A percentile compares a stretch with the other conserved stretches of the same genome.
These are phyloP conservation scores for Pisolithus tinctorius DNA, from an alignment of 768 basidiomycete species.

Conservation along the genomic window DNA sequence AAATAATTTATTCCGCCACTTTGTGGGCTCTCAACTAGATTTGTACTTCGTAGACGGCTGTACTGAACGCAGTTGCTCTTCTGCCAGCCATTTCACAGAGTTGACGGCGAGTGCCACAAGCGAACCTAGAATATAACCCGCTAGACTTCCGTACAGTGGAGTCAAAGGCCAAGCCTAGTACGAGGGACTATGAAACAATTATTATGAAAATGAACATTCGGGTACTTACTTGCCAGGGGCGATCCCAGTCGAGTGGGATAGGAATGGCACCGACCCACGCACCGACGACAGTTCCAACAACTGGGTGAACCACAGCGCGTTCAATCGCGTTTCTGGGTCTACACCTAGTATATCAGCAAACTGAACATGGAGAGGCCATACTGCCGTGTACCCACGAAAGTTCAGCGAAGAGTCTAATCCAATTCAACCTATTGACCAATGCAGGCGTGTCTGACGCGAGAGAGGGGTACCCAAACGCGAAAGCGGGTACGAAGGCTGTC, in stretches of 20 bases:
- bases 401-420: conserved; percentile 78
- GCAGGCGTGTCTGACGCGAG: conserved; percentile 36
- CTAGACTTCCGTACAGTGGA: conserved; percentile 62
- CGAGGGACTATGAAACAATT: conserved; percentile 2
- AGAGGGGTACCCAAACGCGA: conserved; percentile 59
- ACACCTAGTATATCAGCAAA: conserved; percentile 1
- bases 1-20: background rate
- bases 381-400: conserved; percentile 52
- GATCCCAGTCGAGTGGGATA: conserved; percentile 92
- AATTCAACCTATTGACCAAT: conserved; percentile 52
- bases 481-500: conserved; percentile 59
- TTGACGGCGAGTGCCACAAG: conserved; percentile 46
- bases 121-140: conserved; percentile 63
- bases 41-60: conserved; percentile 15
- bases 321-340: conserved; percentile 65
- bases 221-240: conserved; percentile 85
- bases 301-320: conserved; percentile 75
- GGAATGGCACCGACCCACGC: conserved; percentile 79
- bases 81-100: conserved; percentile 30
- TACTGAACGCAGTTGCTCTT: conserved; percentile 28
- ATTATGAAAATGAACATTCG: background rate
- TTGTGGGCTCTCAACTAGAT: conserved; percentile 9
- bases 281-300: conserved; percentile 63
- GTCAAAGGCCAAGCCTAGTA: conserved; percentile 80
- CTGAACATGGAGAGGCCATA: background rate